Conservation (phyloP, 106 monocot genomes). For the Apostasia shenzhenica region DNA sequence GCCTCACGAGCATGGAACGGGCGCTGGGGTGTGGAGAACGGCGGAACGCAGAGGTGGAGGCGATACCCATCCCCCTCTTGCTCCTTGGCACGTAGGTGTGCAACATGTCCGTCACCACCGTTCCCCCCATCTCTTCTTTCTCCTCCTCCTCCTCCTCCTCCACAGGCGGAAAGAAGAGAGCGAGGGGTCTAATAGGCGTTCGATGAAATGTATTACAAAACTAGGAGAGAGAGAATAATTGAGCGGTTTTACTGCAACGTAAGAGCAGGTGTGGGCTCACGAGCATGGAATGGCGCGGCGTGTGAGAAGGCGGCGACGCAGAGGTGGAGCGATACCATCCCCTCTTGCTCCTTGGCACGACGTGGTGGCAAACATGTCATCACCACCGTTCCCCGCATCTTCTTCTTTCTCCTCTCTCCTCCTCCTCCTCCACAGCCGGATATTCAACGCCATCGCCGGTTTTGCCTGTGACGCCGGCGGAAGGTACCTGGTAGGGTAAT, state of each 20-base stretch:
- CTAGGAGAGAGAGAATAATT: too few species aligned
- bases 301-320: constrained; percentile 71
- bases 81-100: constrained; percentile 86
- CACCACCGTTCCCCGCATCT: constrained; percentile 14
- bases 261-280: constrained; percentile 92
- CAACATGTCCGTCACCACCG: constrained; percentile 65
- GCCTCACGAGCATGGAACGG: constrained; percentile 56
- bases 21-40: constrained; percentile 62
- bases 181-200: too few species aligned
- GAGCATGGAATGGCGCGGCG: constrained; percentile 43
- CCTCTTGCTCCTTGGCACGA: constrained; percentile 78
- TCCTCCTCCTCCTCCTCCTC: too few species aligned
- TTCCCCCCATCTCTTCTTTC: constrained; percentile 5
- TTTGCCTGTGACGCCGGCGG: neutral
- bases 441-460: neutral
- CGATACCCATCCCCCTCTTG: constrained; percentile 76
- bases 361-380: constrained; percentile 90
- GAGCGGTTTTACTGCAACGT: constrained; percentile 89
- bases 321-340: constrained; percentile 69
- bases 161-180: too few species aligned
- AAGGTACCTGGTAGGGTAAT: neutral
- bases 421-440: neutral
- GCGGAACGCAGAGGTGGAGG: constrained; percentile 62
- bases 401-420: neutral
- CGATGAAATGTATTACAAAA: too few species aligned